Evolutionary conservation across 2,329 filamentous ascomycete species (phyloP), one percentile per base, ranked within the genome.

Genomic region (Stylonectria norvegica): DNA sequence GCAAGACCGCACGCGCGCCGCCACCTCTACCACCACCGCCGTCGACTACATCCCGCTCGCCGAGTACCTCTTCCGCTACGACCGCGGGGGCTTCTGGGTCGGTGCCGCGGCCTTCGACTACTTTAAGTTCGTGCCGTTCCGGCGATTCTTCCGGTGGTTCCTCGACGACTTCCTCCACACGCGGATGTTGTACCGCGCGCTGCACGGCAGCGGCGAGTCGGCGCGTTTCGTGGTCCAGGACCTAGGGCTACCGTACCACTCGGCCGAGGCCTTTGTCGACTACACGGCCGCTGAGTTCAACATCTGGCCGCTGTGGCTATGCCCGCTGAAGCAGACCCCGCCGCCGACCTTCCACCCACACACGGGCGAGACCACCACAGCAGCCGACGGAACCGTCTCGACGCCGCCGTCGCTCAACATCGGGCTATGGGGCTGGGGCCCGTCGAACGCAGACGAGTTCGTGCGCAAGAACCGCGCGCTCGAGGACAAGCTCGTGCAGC

Each of bases 381-480:
- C 43, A 20, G 30, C 44, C 20, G 51, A 48, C 34, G 47, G 50
- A 28, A 43, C 51, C 15, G 43, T 41, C 32, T 38, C 49, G 5
- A 50, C 49, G 5, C 50, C 54, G 36, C 58, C 63, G 45, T 75
- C 80, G 64, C 72, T 83, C 42, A 83, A 83, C 57, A 69, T 83
- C 32, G 79, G 79, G n/a, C 76, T 94, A 23, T 95, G 89, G 88
- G 88, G 87, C 8, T 86, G 82, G 62, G 86, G 85, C 6, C 79
- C 83, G 2, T 60, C 69, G 2, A 60, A 75, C 34, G 66, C 66
- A 23, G 62, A 65, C 1, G 71, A 72, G n/a, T 90, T 90, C 55
- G 71, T 90, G 2, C 60, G 65, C 27, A 78, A 79, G 52, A 94
- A 94, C 64, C 76, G 83, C 20, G 73, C 72, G 30, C 72, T 94